Evolutionary conservation across 306 rosid genomes (phyloP), one percentile per base, ranked within the genome.

Genomic region (Malus orientalis): DNA sequence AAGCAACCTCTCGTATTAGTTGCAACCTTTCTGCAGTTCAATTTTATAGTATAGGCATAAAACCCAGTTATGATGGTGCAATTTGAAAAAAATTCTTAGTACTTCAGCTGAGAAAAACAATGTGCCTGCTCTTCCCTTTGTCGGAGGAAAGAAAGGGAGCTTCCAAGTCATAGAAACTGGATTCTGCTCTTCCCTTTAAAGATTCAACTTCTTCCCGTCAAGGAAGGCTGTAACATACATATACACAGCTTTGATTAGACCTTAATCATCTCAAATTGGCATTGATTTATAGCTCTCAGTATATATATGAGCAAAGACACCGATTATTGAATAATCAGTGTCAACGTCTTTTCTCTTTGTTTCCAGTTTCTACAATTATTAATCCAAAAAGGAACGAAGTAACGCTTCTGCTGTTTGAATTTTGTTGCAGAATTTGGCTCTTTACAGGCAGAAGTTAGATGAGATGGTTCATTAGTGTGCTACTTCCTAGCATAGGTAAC

Each of bases 391-490:
- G 15, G 44, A 20, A 20, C 80, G 33, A 20, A 20, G 70, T 82
- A 27, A 74, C 53, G 19, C 11, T 68, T 69, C 27, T 67, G 42
- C 65, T 15, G 10, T 33, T 45, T 32, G 67, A 71, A 61, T 63
- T 55, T 42, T 79, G 66, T 80, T 80, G 83, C 86, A 88, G 92
- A 70, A 74, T 15, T 78, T 88, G 86, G 92, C 92, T 76, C 90
- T 74, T 19, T 88, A 88, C 90, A 80, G 92, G 78, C 88, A 88
- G 82, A 88, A 82, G 80, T 78, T 88, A 71, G 92, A 88, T 54
- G 90, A 84, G 69, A 86, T 82, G 88, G 5, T 84, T 38, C 73
- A 80, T 70, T 84, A 76, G 64, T 68, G 32, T 22, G 67, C 20
- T 23, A 23, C 25, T 23, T 23, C 25, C 25, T 23, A 23, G 25